These are phyloP conservation scores for Paraphaeosphaeria sporulosa DNA, from an alignment of 2,329 filamentous ascomycete genomes.

Conservation along the genomic window DNA sequence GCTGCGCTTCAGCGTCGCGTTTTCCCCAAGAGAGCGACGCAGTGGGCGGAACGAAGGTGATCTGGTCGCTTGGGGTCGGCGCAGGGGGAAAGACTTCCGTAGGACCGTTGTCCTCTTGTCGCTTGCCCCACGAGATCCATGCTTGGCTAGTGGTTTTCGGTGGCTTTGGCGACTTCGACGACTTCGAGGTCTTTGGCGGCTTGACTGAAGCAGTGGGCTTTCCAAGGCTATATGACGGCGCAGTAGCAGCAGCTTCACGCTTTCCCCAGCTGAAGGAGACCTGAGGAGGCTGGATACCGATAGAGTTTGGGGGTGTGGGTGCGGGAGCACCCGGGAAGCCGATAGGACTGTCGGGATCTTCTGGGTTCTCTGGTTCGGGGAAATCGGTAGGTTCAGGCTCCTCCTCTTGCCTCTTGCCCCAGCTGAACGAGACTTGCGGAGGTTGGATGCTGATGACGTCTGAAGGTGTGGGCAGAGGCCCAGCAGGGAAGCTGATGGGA, in stretches of 20 bases:
- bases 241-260: slow-evolving; percentile 7
- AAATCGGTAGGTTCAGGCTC: slow-evolving; percentile 6
- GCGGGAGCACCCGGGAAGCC: slow-evolving; percentile 9
- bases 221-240: slow-evolving; percentile 4
- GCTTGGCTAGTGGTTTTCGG: slow-evolving; percentile 12
- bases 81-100: slow-evolving; percentile 7
- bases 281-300: slow-evolving; percentile 23
- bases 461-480: slow-evolving; percentile 14
- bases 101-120: slow-evolving; percentile 4
- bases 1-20: slow-evolving; percentile 12
- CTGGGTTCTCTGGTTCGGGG: slow-evolving; percentile 11
- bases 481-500: slow-evolving; percentile 12
- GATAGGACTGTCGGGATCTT: slow-evolving; percentile 17
- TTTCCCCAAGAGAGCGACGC: slow-evolving; percentile 25
- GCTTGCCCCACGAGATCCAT: slow-evolving; percentile 25
- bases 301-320: slow-evolving; percentile 18
- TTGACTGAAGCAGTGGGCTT: slow-evolving; percentile 4
- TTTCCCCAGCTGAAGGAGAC: slow-evolving; percentile 20
- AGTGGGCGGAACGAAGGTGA: slow-evolving; percentile 7
- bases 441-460: slow-evolving; percentile 24
- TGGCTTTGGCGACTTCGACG: background rate
- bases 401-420: slow-evolving; percentile 12
- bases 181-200: slow-evolving; percentile 5
- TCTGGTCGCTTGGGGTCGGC: slow-evolving; percentile 12
- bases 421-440: slow-evolving; percentile 19